Conservation (phyloP, 345 rosid genomes). For the Durio zibethinus region DNA sequence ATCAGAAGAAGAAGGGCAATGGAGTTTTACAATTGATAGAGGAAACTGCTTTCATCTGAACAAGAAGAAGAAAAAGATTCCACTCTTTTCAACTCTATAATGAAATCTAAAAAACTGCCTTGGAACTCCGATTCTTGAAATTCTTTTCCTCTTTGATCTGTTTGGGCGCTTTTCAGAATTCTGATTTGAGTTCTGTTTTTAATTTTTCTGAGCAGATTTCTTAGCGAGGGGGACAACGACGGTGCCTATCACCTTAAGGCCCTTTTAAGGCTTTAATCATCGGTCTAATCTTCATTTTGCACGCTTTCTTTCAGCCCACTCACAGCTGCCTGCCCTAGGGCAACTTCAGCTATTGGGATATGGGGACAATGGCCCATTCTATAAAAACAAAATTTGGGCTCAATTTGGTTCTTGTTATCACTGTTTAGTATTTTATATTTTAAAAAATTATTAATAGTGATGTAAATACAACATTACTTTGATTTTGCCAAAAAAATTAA, state of each 20-base stretch:
- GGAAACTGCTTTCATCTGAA: constrained; percentile 61
- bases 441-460: too few species aligned
- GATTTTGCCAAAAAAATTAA: too few species aligned
- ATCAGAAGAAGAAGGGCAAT: constrained; percentile 56
- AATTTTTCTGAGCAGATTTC: constrained; percentile 10
- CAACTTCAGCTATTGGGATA: not conserved
- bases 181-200: not conserved
- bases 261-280: not conserved
- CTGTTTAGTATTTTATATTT: too few species aligned
- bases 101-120: not conserved
- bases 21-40: constrained; percentile 49
- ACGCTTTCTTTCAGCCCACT: not conserved
- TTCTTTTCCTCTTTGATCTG: not conserved
- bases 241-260: not conserved
- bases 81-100: constrained; percentile 1
- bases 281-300: not conserved
- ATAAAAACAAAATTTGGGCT: not conserved
- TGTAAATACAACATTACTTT: too few species aligned
- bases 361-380: not conserved
- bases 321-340: not conserved
- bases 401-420: not conserved
- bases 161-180: not conserved
- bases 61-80: constrained; percentile 36
- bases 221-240: constrained; percentile 23
- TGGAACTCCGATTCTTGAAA: not conserved